Base-by-base conservation (phyloP, 2,329 filamentous ascomycete species). In the Penicillium oxalicum region DNA sequence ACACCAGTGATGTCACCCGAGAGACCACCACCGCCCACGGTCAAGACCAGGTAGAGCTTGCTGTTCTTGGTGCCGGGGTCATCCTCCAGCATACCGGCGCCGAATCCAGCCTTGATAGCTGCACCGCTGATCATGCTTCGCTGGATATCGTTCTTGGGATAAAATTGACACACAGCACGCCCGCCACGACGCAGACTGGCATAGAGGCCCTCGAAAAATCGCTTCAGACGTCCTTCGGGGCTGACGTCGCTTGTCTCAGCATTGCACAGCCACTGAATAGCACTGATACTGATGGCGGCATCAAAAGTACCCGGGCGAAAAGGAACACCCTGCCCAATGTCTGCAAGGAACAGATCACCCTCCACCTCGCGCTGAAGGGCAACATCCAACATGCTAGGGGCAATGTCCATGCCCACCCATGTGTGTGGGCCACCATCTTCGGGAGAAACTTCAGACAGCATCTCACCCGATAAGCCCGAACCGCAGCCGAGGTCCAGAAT, bases 241-340 rank as follows among this genome's bases (percentile, higher is more conserved):
- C 81, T 87, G 0, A 93, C 91, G 43, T 94, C 89, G 64, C 82
- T 88, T 51, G 81, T 87, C 69, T 97, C 93, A 36, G 91, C 93
- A 69, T 95, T 97, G 70, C 93, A 98, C 28, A 98, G 77, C 93
- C 93, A 98, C 70, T 98, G 93, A n/a, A 98, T 87, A 0, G 93
- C 93, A 59, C 83, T 89, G 66, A 98, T 97, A 63, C 84, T 90
- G 60, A 98, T 90, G 24, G 93, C 93, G 0, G 91, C 93, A 67
- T 98, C 93, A 65, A 98, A 98, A 0, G 85, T 82, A 29, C 93
- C 93, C 0, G 93, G 82, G 12, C 93, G 84, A 68, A 98, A 98
- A 0, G 93, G 93, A 0, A 98, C 82, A 1, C 93, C 93, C 65
- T 98, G 93, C 0, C 93, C 93, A 44, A 96, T 95, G 63, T 98